Evolutionary conservation across 495 filamentous ascomycete genomes (phyloP).

Genomic region (Annulohypoxylon maeteangense): DNA sequence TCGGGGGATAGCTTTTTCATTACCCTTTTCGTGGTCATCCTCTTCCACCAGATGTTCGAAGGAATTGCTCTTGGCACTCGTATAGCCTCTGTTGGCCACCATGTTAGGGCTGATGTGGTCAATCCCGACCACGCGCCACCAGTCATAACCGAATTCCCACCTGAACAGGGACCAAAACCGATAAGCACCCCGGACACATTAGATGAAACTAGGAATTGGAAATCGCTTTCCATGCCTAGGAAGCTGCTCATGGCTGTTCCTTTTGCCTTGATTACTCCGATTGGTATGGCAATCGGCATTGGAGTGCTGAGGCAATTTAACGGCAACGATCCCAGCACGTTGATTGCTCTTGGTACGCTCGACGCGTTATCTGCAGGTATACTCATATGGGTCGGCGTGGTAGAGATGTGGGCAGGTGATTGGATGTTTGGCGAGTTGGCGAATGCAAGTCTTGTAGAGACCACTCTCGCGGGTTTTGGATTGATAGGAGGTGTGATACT

Average conservation of each 20-base stretch:
- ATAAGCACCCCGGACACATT: constrained; percentile 7
- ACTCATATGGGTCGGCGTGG: constrained; percentile 67
- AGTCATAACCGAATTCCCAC: constrained; percentile 4
- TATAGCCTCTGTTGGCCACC: constrained; percentile 67
- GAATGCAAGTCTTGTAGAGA: constrained; percentile 40
- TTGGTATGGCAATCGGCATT: constrained; percentile 70
- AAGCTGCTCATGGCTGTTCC: constrained; percentile 60
- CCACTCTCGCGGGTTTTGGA: constrained; percentile 45
- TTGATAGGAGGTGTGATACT: constrained; percentile 51
- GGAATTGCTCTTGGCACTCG: constrained; percentile 79
- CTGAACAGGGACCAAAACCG: constrained; percentile 11
- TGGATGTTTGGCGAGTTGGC: constrained; percentile 60
- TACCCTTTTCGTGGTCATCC: constrained; percentile 66
- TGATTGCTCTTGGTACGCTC: constrained; percentile 68
- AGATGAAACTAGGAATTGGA: constrained; percentile 3
- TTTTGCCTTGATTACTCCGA: constrained; percentile 67
- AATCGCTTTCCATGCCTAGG: constrained; percentile 43
- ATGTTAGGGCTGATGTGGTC: constrained; percentile 19
- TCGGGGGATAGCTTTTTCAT: constrained; percentile 66
- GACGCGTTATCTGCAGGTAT: constrained; percentile 68
- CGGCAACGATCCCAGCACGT: constrained; percentile 62
- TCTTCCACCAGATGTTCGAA: constrained; percentile 81
- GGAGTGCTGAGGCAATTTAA: constrained; percentile 65
- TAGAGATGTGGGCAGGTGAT: constrained; percentile 69
- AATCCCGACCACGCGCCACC: constrained; percentile 15